phyloP scores from a whole-genome alignment of 2,329 filamentous ascomycete genomes.

The Pseudogymnoascus sp. region DNA sequence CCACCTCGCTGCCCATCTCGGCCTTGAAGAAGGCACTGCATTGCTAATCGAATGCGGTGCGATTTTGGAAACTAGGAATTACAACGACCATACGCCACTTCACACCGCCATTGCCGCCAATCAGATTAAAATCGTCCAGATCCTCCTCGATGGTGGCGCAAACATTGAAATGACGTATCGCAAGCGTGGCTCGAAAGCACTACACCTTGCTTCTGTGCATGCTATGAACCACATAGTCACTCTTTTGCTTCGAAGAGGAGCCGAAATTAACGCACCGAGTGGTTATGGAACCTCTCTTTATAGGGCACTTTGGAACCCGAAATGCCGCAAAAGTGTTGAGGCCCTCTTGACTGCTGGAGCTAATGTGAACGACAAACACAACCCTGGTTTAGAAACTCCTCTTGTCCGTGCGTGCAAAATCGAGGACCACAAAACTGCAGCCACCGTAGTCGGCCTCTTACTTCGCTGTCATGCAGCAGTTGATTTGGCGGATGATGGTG shows the following conservation, averaged over 20 bases:
- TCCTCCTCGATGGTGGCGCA: background rate
- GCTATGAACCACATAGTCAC: background rate
- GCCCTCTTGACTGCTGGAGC: background rate
- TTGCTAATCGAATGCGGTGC: background rate
- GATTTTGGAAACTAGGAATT: background rate
- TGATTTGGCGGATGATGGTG: background rate
- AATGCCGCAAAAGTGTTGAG: background rate
- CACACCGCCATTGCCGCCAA: background rate
- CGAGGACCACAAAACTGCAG: background rate
- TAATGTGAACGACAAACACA: background rate
- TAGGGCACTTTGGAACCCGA: background rate
- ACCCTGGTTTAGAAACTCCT: background rate
- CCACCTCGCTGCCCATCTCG: background rate
- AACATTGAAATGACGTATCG: background rate
- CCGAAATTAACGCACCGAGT: background rate
- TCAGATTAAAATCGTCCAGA: background rate
- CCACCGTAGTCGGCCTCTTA: background rate
- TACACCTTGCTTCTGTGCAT: background rate
- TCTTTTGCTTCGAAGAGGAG: background rate
- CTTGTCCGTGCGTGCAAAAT: background rate
- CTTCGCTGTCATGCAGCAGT: background rate
- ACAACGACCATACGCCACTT: background rate
- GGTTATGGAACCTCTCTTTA: background rate
- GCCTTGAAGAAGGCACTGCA: background rate
- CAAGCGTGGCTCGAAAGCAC: background rate